Conservation (phyloP, 768 basidiomycete genomes). For the Leccinum broughii region DNA sequence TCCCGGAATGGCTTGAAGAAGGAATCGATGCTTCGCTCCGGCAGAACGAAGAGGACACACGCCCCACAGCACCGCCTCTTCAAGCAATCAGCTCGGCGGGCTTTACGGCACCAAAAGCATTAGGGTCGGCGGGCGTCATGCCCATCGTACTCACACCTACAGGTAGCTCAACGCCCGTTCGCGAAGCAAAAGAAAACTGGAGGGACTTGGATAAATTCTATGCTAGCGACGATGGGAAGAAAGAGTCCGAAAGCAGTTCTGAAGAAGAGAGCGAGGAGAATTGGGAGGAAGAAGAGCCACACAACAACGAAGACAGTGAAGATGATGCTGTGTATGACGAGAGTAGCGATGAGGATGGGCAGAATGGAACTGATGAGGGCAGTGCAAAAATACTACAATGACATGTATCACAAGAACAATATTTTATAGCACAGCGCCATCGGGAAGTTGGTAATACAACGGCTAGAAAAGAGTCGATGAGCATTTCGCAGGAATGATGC, state of each 20-base stretch:
- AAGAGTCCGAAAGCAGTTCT: constrained; percentile 32
- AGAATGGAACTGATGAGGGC: constrained; percentile 21
- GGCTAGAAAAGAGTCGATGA: constrained; percentile 35
- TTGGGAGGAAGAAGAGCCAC: constrained; percentile 26
- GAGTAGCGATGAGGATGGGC: constrained; percentile 19
- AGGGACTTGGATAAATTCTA: constrained; percentile 78
- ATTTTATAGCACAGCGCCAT: constrained; percentile 40
- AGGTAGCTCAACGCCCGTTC: constrained; percentile 45
- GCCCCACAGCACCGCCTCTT: constrained; percentile 30
- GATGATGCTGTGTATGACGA: constrained; percentile 28
- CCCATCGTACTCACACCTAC: constrained; percentile 62
- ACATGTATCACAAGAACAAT: not conserved
- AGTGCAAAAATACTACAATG: constrained; percentile 14
- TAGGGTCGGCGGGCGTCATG: constrained; percentile 34
- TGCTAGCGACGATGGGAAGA: constrained; percentile 41
- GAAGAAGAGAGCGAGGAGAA: constrained; percentile 37
- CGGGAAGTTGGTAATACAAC: constrained; percentile 54
- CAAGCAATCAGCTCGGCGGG: constrained; percentile 44
- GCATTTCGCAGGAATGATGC: not conserved
- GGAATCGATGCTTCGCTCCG: constrained; percentile 80
- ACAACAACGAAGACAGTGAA: constrained; percentile 30
- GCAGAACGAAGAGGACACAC: constrained; percentile 59
- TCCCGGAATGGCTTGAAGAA: constrained; percentile 88
- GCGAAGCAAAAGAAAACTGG: constrained; percentile 47
- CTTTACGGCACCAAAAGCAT: constrained; percentile 25